These are phyloP conservation scores for Tolypocladium nubicola DNA, from an alignment of 2,329 filamentous ascomycete genomes.

Conservation along the genomic window DNA sequence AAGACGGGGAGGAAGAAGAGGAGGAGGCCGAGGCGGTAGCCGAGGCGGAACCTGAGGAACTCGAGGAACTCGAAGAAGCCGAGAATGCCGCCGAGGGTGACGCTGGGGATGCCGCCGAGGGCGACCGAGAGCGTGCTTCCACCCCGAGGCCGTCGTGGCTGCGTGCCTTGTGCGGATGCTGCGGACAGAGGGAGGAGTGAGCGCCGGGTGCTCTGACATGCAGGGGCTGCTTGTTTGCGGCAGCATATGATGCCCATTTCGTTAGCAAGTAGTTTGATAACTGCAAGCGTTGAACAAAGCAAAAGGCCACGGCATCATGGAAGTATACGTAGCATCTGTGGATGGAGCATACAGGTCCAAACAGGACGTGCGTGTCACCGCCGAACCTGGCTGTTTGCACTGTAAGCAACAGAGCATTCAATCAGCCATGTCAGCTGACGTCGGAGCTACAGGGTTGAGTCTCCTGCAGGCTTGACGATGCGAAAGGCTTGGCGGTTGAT, in stretches of 20 bases:
- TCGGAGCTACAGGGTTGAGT: too few relatives aligned
- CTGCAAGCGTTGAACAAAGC: not conserved
- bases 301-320: not conserved
- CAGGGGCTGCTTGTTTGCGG: not conserved
- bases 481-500: too few relatives aligned
- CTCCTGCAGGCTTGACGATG: too few relatives aligned
- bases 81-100: slow-evolving; percentile 7
- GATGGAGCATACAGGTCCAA: too few relatives aligned
- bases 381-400: too few relatives aligned
- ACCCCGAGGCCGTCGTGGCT: not conserved
- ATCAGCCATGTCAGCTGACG: too few relatives aligned
- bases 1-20: too few relatives aligned
- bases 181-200: slow-evolving; percentile 10
- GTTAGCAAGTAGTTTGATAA: not conserved
- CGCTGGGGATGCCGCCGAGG: slow-evolving; percentile 1
- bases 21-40: not conserved
- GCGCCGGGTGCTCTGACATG: not conserved
- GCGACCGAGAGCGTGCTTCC: not conserved
- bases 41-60: too few relatives aligned
- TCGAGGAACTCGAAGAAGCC: too few relatives aligned
- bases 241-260: not conserved
- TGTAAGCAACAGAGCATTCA: too few relatives aligned
- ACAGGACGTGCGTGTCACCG: too few relatives aligned
- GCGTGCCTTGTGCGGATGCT: slow-evolving; percentile 1
- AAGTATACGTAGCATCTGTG: too few relatives aligned